phyloP scores from a whole-genome alignment of 2,329 filamentous ascomycete species.

The Nemania sp. region DNA sequence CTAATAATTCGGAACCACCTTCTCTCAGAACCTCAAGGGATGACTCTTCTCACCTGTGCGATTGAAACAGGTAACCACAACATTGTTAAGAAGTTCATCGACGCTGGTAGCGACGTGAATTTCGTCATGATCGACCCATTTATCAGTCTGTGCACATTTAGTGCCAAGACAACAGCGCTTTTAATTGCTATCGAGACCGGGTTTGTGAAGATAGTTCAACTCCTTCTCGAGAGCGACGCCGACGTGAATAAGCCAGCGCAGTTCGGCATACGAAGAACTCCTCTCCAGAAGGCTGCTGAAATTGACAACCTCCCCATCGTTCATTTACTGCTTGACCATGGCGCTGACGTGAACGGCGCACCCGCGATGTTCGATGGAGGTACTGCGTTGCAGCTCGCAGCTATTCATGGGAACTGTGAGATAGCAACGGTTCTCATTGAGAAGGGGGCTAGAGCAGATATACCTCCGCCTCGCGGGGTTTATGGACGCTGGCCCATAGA shows the following conservation, averaged over 20 bases:
- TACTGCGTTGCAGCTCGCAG: constrained; percentile 5
- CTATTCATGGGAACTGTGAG: constrained; percentile 7
- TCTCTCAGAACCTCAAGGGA: not conserved
- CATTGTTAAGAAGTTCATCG: not conserved
- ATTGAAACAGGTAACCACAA: not conserved
- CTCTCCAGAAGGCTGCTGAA: constrained; percentile 6
- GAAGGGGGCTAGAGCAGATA: not conserved
- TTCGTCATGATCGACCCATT: not conserved
- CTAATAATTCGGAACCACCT: not conserved
- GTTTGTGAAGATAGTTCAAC: not conserved
- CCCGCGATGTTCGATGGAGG: not conserved
- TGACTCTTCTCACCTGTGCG: not conserved
- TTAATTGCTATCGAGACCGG: not conserved
- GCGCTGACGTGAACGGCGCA: not conserved
- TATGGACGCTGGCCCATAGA: constrained; percentile 9
- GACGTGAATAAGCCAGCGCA: not conserved
- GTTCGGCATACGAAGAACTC: not conserved
- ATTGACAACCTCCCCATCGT: not conserved
- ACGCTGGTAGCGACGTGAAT: not conserved
- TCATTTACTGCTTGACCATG: not conserved
- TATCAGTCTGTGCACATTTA: not conserved
- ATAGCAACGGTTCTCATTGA: not conserved
- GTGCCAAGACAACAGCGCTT: not conserved
- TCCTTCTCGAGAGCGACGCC: not conserved
- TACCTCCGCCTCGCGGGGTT: not conserved